phyloP scores from a whole-genome alignment of 345 rosid genomes.

The Populus euphratica region DNA sequence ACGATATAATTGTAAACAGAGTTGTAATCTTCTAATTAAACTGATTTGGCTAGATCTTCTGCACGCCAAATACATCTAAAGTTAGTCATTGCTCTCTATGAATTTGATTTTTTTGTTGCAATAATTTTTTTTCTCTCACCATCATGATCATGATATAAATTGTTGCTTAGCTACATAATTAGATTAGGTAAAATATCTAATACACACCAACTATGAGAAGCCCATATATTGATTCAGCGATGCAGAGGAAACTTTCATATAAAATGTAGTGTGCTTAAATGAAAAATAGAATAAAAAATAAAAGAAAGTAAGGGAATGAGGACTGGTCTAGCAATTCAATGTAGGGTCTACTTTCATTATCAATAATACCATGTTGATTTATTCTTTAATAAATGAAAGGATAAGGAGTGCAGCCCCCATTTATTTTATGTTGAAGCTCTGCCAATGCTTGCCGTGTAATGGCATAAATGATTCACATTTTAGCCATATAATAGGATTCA shows the following conservation, averaged over 20 bases:
- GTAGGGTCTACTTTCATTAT: not conserved
- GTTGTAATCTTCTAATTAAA: not conserved
- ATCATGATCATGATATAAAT: not conserved
- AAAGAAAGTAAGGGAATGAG: not conserved
- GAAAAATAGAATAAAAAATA: too few species aligned
- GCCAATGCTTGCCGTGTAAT: not conserved
- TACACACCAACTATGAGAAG: not conserved
- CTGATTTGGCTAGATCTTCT: not conserved
- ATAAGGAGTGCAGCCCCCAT: too few species aligned
- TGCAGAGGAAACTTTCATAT: not conserved
- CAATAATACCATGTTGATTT: not conserved
- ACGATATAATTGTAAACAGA: not conserved
- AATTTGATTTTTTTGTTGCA: not conserved
- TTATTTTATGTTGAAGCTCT: too few species aligned
- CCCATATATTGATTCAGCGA: not conserved
- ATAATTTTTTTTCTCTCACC: not conserved
- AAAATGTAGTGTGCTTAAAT: not conserved
- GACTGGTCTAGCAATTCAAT: not conserved
- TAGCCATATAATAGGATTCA: not conserved
- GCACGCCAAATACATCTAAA: not conserved
- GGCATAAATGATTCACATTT: not conserved
- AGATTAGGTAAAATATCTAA: not conserved
- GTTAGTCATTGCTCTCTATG: not conserved
- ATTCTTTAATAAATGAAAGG: not conserved
- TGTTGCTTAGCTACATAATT: not conserved